phyloP scores from a whole-genome alignment of 441 rosid species.

The Breynia disticha region DNA sequence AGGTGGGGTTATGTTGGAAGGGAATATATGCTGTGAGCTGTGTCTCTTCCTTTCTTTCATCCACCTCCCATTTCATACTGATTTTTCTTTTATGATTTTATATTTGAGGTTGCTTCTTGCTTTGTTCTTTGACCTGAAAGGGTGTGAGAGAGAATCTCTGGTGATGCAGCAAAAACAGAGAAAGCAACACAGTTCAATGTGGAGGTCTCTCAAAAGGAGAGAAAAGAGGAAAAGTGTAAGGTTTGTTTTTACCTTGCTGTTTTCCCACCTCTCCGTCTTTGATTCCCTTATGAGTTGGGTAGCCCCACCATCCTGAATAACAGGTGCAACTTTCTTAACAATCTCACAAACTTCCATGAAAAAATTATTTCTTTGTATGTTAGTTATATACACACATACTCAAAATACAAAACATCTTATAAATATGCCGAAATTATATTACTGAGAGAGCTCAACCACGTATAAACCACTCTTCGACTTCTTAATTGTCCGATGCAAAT shows the following conservation, averaged over 20 bases:
- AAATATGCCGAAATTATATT: too few species aligned
- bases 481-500: too few species aligned
- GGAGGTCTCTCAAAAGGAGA: conserved; percentile 38
- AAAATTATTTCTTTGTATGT: background rate
- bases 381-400: too few species aligned
- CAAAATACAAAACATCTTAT: too few species aligned
- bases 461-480: too few species aligned
- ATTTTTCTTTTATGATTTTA: conserved; percentile 18
- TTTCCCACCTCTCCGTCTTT: conserved; percentile 24
- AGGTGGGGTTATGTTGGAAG: conserved; percentile 64
- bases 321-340: conserved; percentile 34
- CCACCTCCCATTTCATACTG: conserved; percentile 25
- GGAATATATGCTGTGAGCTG: conserved; percentile 90
- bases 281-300: conserved; percentile 43
- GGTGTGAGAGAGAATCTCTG: conserved; percentile 48
- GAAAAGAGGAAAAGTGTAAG: conserved; percentile 55
- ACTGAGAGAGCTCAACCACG: too few species aligned
- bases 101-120: conserved; percentile 22
- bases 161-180: conserved; percentile 52
- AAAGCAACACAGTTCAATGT: conserved; percentile 20
- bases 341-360: conserved; percentile 18
- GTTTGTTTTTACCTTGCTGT: conserved; percentile 44
- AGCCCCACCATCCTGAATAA: conserved; percentile 54
- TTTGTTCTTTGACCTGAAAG: conserved; percentile 57
- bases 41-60: conserved; percentile 30